Evolutionary conservation across 441 rosid genomes (phyloP).

Genomic region (Bocquillonia castaneifolia): DNA sequence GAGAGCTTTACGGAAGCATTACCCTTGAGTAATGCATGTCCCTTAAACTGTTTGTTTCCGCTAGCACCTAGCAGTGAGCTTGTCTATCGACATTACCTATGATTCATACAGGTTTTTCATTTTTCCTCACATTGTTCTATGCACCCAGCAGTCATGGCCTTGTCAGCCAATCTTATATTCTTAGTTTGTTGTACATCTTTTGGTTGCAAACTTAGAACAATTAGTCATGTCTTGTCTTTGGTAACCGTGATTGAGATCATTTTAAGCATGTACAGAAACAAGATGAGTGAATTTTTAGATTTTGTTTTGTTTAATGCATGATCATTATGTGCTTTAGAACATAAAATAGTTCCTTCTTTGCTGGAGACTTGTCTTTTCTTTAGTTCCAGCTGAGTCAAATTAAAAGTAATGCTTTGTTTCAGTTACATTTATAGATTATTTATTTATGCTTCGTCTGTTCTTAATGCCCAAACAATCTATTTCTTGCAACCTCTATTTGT

Average conservation of each 20-base stretch:
- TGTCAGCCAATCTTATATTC: not conserved
- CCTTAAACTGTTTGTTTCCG: not conserved
- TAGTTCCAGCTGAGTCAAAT: not conserved
- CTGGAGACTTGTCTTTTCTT: not conserved
- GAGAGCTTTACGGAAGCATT: not conserved
- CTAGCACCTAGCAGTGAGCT: too few relatives aligned
- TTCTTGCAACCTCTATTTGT: too few relatives aligned
- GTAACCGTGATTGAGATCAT: not conserved
- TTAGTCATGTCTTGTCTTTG: not conserved
- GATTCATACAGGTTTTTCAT: not conserved
- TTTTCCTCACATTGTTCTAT: not conserved
- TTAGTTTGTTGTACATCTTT: not conserved
- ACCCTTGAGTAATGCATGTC: not conserved
- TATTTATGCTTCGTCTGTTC: too few relatives aligned
- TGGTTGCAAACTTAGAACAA: not conserved
- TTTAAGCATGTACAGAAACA: not conserved
- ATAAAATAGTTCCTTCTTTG: not conserved
- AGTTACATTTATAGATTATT: too few relatives aligned
- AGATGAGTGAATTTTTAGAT: not conserved
- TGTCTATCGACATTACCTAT: not conserved
- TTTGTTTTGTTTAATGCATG: not conserved
- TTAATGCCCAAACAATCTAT: too few relatives aligned
- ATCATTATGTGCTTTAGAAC: not conserved
- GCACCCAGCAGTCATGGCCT: not conserved
- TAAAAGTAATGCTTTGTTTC: not conserved